A percentile compares a stretch with the other conserved stretches of the same genome.
Evolutionary conservation across 768 basidiomycete species (phyloP).

Genomic region (Termitomyces bulborhizus): DNA sequence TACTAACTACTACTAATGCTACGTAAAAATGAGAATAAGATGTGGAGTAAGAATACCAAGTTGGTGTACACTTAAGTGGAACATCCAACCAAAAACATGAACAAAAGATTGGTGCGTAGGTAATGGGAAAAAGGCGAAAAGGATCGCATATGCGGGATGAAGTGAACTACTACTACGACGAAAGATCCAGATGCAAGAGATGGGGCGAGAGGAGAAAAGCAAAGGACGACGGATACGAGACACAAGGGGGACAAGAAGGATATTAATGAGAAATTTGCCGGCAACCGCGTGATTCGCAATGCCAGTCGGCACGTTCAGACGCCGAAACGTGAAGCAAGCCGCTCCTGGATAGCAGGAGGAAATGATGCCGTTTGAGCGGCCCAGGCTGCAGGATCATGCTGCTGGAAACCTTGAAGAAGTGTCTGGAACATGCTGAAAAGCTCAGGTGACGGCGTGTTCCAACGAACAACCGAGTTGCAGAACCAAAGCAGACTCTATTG

Average conservation of each 20-base stretch:
- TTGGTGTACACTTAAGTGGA: conserved; percentile 1
- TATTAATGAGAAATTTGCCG: neutral
- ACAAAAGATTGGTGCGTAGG: conserved; percentile 5
- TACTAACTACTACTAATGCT: conserved; percentile 50
- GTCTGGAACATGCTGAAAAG: conserved; percentile 92
- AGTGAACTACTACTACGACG: conserved; percentile 30
- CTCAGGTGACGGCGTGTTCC: conserved; percentile 89
- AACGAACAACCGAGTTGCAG: conserved; percentile 95
- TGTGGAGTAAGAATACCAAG: conserved; percentile 12
- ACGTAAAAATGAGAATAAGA: conserved; percentile 38
- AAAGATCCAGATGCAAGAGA: conserved; percentile 48
- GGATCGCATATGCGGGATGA: conserved; percentile 5
- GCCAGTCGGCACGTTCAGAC: conserved; percentile 41
- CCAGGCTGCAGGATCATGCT: conserved; percentile 84
- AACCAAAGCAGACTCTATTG: conserved; percentile 89
- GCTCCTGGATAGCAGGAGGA: conserved; percentile 85
- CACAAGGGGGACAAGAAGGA: conserved; percentile 3
- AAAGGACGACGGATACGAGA: conserved; percentile 19
- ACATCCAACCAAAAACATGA: neutral
- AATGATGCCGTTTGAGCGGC: conserved; percentile 73
- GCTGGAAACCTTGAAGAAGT: conserved; percentile 85
- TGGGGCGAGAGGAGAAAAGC: conserved; percentile 12
- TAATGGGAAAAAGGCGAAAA: neutral
- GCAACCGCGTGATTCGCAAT: neutral
- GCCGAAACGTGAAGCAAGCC: conserved; percentile 80